Base-by-base conservation (phyloP, 2,329 filamentous ascomycete genomes). In the Xylaria sp. region DNA sequence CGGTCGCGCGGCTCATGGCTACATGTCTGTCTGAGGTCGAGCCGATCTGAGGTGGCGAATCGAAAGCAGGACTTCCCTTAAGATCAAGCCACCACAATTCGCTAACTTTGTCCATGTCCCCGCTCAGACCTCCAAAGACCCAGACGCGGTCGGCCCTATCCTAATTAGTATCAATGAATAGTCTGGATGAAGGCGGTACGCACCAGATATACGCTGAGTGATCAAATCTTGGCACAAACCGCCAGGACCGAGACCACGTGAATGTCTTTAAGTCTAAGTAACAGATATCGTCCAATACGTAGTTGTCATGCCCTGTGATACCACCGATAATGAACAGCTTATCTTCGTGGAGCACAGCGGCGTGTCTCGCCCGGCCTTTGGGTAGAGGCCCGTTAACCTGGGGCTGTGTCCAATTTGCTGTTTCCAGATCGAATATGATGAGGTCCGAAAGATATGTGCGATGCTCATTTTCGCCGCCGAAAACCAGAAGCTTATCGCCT, bases 71-170 rank as follows among this genome's bases (percentile, higher is more conserved):
- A 68, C 89, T 94, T 39, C 93, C 94, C 78, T 97, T 95, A 58
- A 99, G 86, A 81, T 99, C 96, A 51, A 99, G 85, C 94, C 96
- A 99, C 92, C 94, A 98, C 51, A 99, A 87, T 79, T 99, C 96
- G 68, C 93, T 95, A 69, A 92, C 93, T 75, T 97, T 95, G 82
- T 98, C 94, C 93, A 98, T 97, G 73, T 98, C 94, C 74, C 96
- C 93, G 70, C 93, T 96, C 58, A 99, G 85, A 1, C 96, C 96
- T 47, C 96, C 96, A 79, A 97, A 98, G 6, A 98, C 94, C 95
- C 95, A 99, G 39, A 99, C 90, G 51, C 93, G 89, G 70, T 96
- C 94, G 64, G 92, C 85, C 86, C 81, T 80, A 32, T 3, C 32
- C 57, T 39, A 1, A 39, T 75, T 58, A 79, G 71, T 34, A 69